phyloP scores from a whole-genome alignment of 768 basidiomycete genomes.

The Tricholoma sp. region DNA sequence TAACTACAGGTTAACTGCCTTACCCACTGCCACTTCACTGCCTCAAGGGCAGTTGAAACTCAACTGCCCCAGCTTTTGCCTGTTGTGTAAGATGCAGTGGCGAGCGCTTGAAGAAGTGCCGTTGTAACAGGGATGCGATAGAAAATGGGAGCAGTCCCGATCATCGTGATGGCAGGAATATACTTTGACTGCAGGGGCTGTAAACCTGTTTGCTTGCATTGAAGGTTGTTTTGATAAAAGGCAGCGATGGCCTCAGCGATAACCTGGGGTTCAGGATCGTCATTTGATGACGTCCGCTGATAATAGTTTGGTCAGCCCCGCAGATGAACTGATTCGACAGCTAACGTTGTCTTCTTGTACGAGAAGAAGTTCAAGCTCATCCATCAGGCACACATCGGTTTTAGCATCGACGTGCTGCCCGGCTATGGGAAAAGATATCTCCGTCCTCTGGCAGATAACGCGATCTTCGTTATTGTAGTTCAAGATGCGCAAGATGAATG shows the following conservation, averaged over 20 bases:
- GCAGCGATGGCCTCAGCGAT: constrained; percentile 29
- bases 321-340: constrained; percentile 2
- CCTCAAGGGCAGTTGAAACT: too few relatives aligned
- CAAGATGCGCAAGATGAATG: constrained; percentile 16
- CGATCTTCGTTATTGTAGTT: constrained; percentile 14
- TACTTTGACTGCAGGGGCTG: constrained; percentile 11
- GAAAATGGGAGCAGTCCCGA: constrained; percentile 23
- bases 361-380: constrained; percentile 15
- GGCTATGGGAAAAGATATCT: constrained; percentile 18
- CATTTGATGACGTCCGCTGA: neutral
- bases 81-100: constrained; percentile 3
- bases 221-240: constrained; percentile 21
- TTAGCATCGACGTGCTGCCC: constrained; percentile 16
- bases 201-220: constrained; percentile 6
- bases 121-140: constrained; percentile 18
- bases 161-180: constrained; percentile 24
- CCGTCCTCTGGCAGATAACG: constrained; percentile 8
- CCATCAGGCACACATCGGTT: constrained; percentile 21
- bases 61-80: too few relatives aligned
- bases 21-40: too few relatives aligned
- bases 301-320: neutral
- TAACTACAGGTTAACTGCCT: too few relatives aligned
- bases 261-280: constrained; percentile 25
- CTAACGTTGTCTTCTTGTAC: constrained; percentile 20
- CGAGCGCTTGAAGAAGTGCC: constrained; percentile 1